Conservation (phyloP, 257 asterid species). For the Rauvolfia tetraphylla region DNA sequence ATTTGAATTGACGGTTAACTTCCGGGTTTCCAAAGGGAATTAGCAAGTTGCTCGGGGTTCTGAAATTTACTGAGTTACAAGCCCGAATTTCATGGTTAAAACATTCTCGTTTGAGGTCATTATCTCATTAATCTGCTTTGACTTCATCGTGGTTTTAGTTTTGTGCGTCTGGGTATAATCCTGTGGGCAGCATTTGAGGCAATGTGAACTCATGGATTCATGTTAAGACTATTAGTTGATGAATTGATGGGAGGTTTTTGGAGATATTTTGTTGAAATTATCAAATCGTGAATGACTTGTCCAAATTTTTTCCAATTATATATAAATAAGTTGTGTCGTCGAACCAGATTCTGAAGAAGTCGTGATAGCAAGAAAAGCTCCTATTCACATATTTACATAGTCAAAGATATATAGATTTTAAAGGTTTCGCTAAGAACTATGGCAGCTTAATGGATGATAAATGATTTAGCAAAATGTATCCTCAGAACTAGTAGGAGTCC, state of each 20-base stretch:
- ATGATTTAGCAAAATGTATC: neutral
- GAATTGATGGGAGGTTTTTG: neutral
- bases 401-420: neutral
- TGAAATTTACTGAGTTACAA: neutral
- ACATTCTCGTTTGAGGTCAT: too few species aligned
- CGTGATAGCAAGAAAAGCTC: neutral
- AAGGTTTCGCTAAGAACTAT: neutral
- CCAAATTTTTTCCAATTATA: neutral
- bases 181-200: neutral
- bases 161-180: neutral
- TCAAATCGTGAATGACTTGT: neutral
- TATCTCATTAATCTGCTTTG: too few species aligned
- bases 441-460: neutral
- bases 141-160: neutral
- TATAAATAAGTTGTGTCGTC: neutral
- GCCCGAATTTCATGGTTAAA: neutral
- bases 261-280: neutral
- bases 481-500: too few species aligned
- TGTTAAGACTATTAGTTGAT: neutral
- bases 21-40: neutral
- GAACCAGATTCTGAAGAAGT: neutral
- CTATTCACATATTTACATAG: too few species aligned
- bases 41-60: neutral
- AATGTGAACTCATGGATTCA: neutral
- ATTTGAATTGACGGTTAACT: neutral